phyloP scores from a whole-genome alignment of 306 rosid genomes.

The Sechiopsis laciniata region DNA sequence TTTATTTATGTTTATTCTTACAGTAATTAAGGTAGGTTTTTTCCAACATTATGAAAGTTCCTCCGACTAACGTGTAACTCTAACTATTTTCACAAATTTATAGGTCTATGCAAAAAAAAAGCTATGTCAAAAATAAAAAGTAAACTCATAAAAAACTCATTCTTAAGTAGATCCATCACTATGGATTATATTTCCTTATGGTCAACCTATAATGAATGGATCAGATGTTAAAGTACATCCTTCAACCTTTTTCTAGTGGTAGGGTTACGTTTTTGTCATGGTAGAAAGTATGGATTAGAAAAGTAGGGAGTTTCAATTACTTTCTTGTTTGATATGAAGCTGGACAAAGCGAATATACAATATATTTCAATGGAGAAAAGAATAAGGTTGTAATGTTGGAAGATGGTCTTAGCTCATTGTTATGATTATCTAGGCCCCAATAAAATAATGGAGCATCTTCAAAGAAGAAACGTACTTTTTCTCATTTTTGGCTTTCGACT shows the following conservation, averaged over 20 bases:
- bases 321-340: slow-evolving; percentile 14
- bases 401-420: slow-evolving; percentile 16
- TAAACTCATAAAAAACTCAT: no score
- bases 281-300: slow-evolving; percentile 5
- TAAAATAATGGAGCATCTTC: slow-evolving; percentile 16
- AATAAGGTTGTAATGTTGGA: slow-evolving; percentile 14
- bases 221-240: neutral
- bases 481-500: slow-evolving; percentile 2
- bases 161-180: no score
- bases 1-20: no score
- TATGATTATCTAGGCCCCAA: slow-evolving; percentile 5
- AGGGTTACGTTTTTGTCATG: neutral
- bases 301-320: slow-evolving; percentile 6
- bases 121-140: no score
- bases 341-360: slow-evolving; percentile 11
- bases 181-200: no score
- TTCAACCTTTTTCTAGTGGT: neutral
- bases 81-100: no score
- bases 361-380: slow-evolving; percentile 1
- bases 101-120: no score
- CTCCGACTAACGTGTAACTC: no score
- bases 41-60: no score
- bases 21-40: no score
- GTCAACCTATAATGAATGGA: no score
- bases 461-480: neutral